These are phyloP conservation scores for Ajuga chamaepitys DNA, from an alignment of 257 asterid species.

Conservation along the genomic window DNA sequence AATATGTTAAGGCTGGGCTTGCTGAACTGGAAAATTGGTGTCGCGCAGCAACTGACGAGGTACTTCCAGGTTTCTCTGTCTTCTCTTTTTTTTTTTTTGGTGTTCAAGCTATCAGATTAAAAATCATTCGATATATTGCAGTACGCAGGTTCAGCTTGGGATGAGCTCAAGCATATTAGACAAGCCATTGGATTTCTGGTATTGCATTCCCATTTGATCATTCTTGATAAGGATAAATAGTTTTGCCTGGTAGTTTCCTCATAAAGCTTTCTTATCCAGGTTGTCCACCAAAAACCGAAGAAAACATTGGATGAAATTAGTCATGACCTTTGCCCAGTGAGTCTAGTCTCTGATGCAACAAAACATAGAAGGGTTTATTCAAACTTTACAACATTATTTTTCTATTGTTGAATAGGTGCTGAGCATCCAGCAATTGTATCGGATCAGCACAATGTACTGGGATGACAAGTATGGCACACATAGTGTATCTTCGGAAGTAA, in stretches of 20 bases:
- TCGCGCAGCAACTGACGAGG: slow-evolving; percentile 77
- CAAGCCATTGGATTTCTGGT: slow-evolving; percentile 98
- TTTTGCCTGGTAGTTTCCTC: background rate
- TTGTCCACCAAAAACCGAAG: slow-evolving; percentile 92
- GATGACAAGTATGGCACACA: slow-evolving; percentile 98
- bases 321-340: slow-evolving; percentile 79
- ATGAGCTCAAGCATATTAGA: slow-evolving; percentile 94
- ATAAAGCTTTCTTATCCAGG: slow-evolving; percentile 34
- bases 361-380: background rate
- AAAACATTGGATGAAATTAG: slow-evolving; percentile 88
- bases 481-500: slow-evolving; percentile 86
- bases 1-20: slow-evolving; percentile 91
- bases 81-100: background rate
- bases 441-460: slow-evolving; percentile 98
- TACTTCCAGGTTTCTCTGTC: slow-evolving; percentile 18
- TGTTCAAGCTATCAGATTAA: slow-evolving; percentile 8
- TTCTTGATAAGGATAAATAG: background rate
- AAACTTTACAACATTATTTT: slow-evolving; percentile 10
- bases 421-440: slow-evolving; percentile 91
- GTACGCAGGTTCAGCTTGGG: slow-evolving; percentile 98
- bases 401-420: slow-evolving; percentile 50
- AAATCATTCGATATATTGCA: slow-evolving; percentile 37
- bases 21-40: slow-evolving; percentile 96
- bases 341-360: slow-evolving; percentile 21
- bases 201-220: slow-evolving; percentile 6